Conservation (phyloP, 2,329 filamentous ascomycete species). For the Sclerotiophoma versabilis region DNA sequence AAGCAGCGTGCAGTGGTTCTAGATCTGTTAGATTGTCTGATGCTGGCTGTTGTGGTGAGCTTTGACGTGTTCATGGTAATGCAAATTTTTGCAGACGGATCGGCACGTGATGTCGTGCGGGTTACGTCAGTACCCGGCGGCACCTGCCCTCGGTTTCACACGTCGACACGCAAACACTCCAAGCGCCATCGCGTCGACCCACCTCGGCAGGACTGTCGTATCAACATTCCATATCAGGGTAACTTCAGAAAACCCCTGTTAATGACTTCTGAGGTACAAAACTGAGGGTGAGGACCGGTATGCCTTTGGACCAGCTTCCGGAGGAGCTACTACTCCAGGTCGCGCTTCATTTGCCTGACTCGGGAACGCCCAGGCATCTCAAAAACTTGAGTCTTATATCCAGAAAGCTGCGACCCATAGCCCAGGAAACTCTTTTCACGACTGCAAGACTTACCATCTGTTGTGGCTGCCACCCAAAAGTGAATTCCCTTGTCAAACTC, state of each 20-base stretch:
- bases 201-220: background rate
- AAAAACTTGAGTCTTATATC: conserved; percentile 26
- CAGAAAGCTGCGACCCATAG: conserved; percentile 25
- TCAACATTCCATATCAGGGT: no score
- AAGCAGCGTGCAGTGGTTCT: background rate
- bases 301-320: conserved; percentile 21
- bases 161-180: background rate
- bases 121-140: conserved; percentile 2
- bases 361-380: conserved; percentile 20
- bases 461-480: conserved; percentile 26
- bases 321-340: conserved; percentile 32
- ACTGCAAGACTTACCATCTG: conserved; percentile 21
- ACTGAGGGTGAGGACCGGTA: background rate
- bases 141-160: background rate
- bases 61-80: background rate
- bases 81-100: background rate
- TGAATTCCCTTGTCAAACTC: conserved; percentile 26
- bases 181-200: background rate
- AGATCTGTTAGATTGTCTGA: background rate
- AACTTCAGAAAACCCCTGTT: background rate
- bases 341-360: conserved; percentile 22
- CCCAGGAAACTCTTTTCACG: conserved; percentile 27
- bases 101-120: background rate
- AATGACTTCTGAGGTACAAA: background rate
- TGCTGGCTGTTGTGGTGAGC: no score